Evolutionary conservation across 225 moss, liverwort and hornwort genomes (phyloP).

Genomic region (Rhytidiadelphus loreus): DNA sequence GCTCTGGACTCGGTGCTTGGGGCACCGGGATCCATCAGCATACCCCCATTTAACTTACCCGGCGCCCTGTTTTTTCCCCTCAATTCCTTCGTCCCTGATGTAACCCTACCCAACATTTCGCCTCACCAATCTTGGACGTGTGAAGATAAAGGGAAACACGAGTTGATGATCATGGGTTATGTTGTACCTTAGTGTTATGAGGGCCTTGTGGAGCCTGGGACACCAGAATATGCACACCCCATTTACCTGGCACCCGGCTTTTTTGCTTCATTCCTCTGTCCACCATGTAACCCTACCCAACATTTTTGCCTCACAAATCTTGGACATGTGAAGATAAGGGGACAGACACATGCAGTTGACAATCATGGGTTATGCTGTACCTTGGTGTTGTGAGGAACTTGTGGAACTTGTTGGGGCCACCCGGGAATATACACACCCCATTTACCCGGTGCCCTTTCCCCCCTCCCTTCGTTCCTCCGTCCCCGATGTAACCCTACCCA

Average conservation of each 20-base stretch:
- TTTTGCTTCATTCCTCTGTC: no score
- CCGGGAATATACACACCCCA: background rate
- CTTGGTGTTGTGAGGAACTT: background rate
- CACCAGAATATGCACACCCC: background rate
- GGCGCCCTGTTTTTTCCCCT: no score
- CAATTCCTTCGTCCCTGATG: background rate
- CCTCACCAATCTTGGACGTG: fast-evolving
- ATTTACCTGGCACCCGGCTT: background rate
- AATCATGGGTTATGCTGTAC: no score
- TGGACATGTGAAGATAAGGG: no score
- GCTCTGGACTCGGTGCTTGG: background rate
- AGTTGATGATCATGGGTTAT: background rate
- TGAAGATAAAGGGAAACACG: no score
- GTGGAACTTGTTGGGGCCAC: background rate
- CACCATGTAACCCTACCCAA: no score
- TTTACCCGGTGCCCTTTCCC: background rate
- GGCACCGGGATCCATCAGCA: no score
- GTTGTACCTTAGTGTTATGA: no score
- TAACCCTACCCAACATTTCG: background rate
- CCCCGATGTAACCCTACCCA: background rate
- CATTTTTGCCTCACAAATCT: no score
- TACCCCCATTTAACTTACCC: background rate
- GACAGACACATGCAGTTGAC: no score
- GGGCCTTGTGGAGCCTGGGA: background rate
- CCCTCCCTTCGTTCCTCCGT: background rate